Evolutionary conservation across 1,284 basidiomycete species (phyloP).

Genomic region (Cutaneotrichosporon mucoides): DNA sequence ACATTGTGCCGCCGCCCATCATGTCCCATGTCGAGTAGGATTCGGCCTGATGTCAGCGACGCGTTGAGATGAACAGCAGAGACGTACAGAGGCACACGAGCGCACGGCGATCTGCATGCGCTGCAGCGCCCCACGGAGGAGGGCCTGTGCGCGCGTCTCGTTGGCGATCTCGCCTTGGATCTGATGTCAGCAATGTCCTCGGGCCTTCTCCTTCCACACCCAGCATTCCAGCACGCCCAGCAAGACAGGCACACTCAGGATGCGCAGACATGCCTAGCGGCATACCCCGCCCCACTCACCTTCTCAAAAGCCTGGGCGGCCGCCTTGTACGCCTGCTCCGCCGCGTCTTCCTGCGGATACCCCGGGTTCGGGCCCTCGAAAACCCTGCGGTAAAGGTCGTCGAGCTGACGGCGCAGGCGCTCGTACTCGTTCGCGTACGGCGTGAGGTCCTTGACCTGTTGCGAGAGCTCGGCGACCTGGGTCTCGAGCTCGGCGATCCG

Average conservation of each 20-base stretch:
- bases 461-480: conserved; percentile 12
- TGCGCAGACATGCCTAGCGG: too few species aligned
- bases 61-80: too few species aligned
- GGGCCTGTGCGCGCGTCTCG: conserved; percentile 19
- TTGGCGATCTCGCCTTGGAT: conserved; percentile 18
- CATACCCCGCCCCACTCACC: not conserved
- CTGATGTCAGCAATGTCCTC: conserved; percentile 5
- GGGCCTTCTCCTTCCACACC: too few species aligned
- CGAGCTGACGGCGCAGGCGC: conserved; percentile 12
- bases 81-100: not conserved
- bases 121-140: conserved; percentile 13
- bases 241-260: too few species aligned
- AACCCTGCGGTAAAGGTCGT: conserved; percentile 15
- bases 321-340: conserved; percentile 11
- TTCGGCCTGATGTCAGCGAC: not conserved
- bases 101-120: conserved; percentile 8
- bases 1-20: conserved; percentile 10
- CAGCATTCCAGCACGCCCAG: too few species aligned
- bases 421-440: conserved; percentile 12
- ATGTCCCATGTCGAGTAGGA: conserved; percentile 9
- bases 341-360: conserved; percentile 23
- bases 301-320: conserved; percentile 10
- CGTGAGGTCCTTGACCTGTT: conserved; percentile 11
- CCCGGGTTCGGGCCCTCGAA: conserved; percentile 22
- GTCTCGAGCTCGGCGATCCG: conserved; percentile 19